Base-by-base conservation (phyloP, 139 green algal genomes). In the Marvania coccoides region DNA sequence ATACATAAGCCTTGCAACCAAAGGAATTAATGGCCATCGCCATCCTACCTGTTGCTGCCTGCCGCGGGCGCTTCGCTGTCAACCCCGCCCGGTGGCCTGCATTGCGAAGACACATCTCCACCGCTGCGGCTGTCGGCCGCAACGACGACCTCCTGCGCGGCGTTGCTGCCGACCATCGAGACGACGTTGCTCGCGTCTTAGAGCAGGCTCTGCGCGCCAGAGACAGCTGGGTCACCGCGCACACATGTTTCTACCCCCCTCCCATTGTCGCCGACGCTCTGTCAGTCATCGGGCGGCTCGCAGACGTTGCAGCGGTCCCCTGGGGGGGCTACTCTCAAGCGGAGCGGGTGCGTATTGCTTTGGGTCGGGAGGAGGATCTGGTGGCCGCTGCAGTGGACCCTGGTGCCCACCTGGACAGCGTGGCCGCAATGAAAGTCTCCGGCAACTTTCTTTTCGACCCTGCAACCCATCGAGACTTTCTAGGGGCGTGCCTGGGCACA, bases 361-460 rank as follows among this genome's bases (percentile, higher is more conserved):
- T 91, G 46, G 85, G 83, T 7, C 68, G 68, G 5, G 76, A 83
- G 37, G 85, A 91, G 30, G 19, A 79, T 14, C 65, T 90, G 63
- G 58, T 56, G 1, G 15, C 35, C 5, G 30, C 69, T 1, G 47
- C 42, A 8, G 61, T 29, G 5, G 58, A 82, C 45, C 69, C 68
- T 6, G 15, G 37, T 0, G 2, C 33, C 15, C 28, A 67, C 30
- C 58, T 65, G 23, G 73, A 60, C 5, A 66, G 69, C 2, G 84
- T 92, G 46, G 79, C 75, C 19, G 87, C 84, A 7, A 15, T 92
- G 48, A 30, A 83, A 29, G 77, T 87, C 26, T 72, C 75, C 12
- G 86, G 86, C 45, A 85, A 85, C 57, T 89, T 88, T 62, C 65
- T 87, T 39, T 89, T 93, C 64, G 88, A 95, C 15, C 61, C 83